These are phyloP conservation scores for Cladobotryum protrusum DNA, from an alignment of 2,329 filamentous ascomycete genomes.

Conservation along the genomic window DNA sequence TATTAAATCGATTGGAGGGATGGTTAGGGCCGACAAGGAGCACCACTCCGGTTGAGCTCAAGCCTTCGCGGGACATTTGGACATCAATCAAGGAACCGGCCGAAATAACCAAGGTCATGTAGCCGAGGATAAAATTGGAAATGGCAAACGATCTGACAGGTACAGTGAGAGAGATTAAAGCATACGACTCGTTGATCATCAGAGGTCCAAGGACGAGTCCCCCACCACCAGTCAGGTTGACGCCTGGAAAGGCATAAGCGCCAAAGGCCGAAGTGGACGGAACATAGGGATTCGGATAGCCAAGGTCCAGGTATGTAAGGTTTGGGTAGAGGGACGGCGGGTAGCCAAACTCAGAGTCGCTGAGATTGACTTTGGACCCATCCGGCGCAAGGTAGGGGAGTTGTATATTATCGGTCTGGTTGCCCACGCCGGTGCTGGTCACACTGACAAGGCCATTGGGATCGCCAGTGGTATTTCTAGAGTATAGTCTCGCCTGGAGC, in stretches of 20 bases:
- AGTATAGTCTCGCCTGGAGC: conserved; percentile 68
- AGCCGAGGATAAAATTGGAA: conserved; percentile 63
- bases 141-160: conserved; percentile 61
- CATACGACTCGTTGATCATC: conserved; percentile 64
- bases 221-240: conserved; percentile 42
- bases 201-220: conserved; percentile 73
- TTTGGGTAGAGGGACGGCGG: conserved; percentile 71
- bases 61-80: conserved; percentile 57
- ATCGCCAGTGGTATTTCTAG: conserved; percentile 55
- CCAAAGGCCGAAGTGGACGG: conserved; percentile 36
- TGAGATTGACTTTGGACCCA: conserved; percentile 54
- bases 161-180: conserved; percentile 73
- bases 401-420: conserved; percentile 37
- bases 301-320: conserved; percentile 55
- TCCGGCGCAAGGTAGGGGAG: conserved; percentile 57
- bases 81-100: conserved; percentile 58
- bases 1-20: conserved; percentile 58
- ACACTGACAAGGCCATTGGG: conserved; percentile 56
- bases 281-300: conserved; percentile 33
- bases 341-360: conserved; percentile 59
- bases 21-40: conserved; percentile 64
- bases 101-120: conserved; percentile 74
- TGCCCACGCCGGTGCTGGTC: conserved; percentile 42
- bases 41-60: conserved; percentile 63
- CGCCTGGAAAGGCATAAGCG: conserved; percentile 44